Percentiles rank a stretch among this genome's conserved stretches.
Conservation (phyloP, 139 green algal genomes). For the Pleodorina starrii region DNA sequence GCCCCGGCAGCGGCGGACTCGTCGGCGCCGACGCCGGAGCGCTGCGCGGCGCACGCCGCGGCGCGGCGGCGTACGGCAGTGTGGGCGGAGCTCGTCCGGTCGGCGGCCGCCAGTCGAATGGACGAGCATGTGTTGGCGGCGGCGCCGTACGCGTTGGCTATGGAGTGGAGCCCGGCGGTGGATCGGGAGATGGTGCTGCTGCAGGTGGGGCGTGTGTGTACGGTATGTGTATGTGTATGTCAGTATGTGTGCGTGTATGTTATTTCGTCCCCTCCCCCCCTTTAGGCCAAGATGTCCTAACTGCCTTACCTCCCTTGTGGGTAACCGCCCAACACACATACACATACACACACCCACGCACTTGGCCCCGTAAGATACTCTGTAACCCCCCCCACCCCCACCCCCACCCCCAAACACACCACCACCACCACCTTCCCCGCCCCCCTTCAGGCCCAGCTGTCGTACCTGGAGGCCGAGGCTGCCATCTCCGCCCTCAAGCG, state of each 20-base stretch:
- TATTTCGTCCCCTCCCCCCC: no score
- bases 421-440: no score
- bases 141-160: constrained; percentile 56
- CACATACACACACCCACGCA: no score
- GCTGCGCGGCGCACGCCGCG: background rate
- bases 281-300: no score
- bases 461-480: constrained; percentile 69
- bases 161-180: constrained; percentile 50
- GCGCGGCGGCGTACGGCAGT: constrained; percentile 53
- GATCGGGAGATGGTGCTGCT: constrained; percentile 70
- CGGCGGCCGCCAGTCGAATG: constrained; percentile 53
- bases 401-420: no score
- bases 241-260: no score
- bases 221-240: background rate
- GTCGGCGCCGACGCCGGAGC: constrained; percentile 14
- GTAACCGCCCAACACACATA: no score
- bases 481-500: constrained; percentile 50
- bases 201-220: no score
- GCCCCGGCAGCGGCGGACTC: no score
- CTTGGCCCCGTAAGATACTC: no score
- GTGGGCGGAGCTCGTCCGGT: constrained; percentile 59
- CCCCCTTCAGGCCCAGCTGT: constrained; percentile 50
- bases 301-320: no score
- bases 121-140: constrained; percentile 58
- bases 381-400: no score